phyloP scores from a whole-genome alignment of 495 filamentous ascomycete species.

The Lophiostoma macrostomum region DNA sequence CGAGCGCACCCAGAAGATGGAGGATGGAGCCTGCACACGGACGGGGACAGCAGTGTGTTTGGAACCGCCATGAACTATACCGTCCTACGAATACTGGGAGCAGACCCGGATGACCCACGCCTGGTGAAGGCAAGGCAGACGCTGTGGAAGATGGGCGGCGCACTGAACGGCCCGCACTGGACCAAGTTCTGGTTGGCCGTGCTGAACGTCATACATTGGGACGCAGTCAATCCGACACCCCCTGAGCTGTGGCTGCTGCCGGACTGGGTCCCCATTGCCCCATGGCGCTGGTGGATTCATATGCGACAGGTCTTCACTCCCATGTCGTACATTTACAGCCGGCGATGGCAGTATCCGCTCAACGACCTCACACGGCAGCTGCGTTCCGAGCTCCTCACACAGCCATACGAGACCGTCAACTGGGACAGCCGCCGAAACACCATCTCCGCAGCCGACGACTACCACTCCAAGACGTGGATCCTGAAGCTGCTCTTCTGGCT shows the following conservation, averaged over 20 bases:
- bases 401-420: constrained; percentile 73
- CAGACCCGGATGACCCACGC: constrained; percentile 74
- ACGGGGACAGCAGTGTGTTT: constrained; percentile 89
- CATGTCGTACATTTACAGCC: constrained; percentile 87
- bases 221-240: constrained; percentile 89
- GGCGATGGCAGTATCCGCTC: constrained; percentile 66
- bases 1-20: constrained; percentile 85
- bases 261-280: constrained; percentile 90
- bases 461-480: constrained; percentile 85
- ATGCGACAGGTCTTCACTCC: constrained; percentile 90
- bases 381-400: constrained; percentile 78
- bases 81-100: constrained; percentile 81
- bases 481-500: constrained; percentile 72
- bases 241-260: constrained; percentile 91
- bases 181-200: constrained; percentile 88
- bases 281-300: constrained; percentile 99
- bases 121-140: constrained; percentile 84
- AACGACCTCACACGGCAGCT: constrained; percentile 69
- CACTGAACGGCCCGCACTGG: constrained; percentile 85
- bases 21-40: constrained; percentile 95
- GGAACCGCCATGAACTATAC: constrained; percentile 90
- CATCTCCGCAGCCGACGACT: constrained; percentile 78
- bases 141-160: constrained; percentile 83
- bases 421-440: constrained; percentile 77
- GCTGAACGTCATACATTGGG: constrained; percentile 80